phyloP scores from a whole-genome alignment of 495 filamentous ascomycete genomes.

The Letharia columbiana region DNA sequence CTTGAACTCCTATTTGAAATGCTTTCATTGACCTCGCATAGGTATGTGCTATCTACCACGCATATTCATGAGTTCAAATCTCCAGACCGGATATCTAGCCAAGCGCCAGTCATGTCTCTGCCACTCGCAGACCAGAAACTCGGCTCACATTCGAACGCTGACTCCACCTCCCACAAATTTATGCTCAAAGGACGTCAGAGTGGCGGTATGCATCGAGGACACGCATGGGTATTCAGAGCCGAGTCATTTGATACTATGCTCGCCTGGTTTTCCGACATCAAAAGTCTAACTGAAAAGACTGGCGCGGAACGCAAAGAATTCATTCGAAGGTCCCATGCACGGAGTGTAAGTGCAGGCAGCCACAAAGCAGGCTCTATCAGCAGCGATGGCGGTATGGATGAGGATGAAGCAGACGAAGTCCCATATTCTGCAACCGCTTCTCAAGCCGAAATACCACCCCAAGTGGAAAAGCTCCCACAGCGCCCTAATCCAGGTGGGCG shows the following conservation, averaged over 20 bases:
- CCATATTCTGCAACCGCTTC: conserved; percentile 58
- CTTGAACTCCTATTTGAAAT: conserved; percentile 5
- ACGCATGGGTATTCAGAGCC: conserved; percentile 95
- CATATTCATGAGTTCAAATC: conserved; percentile 98
- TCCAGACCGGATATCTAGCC: conserved; percentile 59
- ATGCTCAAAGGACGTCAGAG: conserved; percentile 94
- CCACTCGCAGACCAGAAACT: conserved; percentile 92
- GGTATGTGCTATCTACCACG: conserved; percentile 94
- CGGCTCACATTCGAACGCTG: conserved; percentile 78
- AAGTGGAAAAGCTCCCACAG: conserved; percentile 38
- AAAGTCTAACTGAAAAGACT: conserved; percentile 74
- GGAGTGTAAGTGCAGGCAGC: conserved; percentile 63
- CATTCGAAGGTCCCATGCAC: conserved; percentile 60
- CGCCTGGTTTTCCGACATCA: conserved; percentile 92
- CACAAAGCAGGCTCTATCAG: conserved; percentile 53
- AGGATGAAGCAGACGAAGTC: conserved; percentile 73
- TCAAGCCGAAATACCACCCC: conserved; percentile 39
- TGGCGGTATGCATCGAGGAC: conserved; percentile 84
- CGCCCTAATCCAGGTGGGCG: conserved; percentile 78
- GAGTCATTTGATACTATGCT: conserved; percentile 96
- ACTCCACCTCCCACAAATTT: conserved; percentile 92
- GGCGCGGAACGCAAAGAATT: conserved; percentile 84
- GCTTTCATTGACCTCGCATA: conserved; percentile 32
- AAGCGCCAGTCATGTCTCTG: conserved; percentile 87
- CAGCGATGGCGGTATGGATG: conserved; percentile 64